A percentile compares a stretch with the other conserved stretches of the same genome.
Evolutionary conservation across 1,284 basidiomycete species (phyloP).

Genomic region (Leccinum pallidistipes): DNA sequence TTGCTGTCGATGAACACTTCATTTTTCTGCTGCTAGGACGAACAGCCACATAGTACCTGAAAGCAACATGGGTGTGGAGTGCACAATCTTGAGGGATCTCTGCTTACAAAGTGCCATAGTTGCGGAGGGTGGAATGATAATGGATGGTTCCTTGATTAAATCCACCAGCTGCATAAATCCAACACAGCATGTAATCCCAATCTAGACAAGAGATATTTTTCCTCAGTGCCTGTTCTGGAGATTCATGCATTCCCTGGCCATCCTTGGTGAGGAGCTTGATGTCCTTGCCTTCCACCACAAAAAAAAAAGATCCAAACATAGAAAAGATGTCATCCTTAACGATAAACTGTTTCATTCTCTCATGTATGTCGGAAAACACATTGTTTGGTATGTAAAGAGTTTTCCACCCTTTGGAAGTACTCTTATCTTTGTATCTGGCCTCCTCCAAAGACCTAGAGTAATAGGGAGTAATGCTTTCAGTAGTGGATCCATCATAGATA

Average conservation of each 20-base stretch:
- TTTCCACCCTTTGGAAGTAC: neutral
- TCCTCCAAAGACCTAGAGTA: slow-evolving; percentile 1
- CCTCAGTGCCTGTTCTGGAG: neutral
- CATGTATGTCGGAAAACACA: neutral
- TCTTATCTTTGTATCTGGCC: slow-evolving; percentile 1
- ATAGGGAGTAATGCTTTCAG: neutral
- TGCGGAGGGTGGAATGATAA: neutral
- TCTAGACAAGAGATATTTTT: slow-evolving; percentile 2
- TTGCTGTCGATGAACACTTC: slow-evolving; percentile 5
- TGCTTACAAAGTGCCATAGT: neutral
- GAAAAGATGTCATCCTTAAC: neutral
- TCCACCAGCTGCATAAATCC: neutral
- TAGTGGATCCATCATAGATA: neutral
- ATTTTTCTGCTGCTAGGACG: neutral
- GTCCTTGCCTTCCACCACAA: slow-evolving; percentile 10
- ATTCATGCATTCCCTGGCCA: neutral
- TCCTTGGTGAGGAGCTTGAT: slow-evolving; percentile 21
- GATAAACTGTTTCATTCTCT: neutral
- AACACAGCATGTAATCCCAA: slow-evolving; percentile 19
- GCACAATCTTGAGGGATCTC: neutral
- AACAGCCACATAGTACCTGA: slow-evolving; percentile 9
- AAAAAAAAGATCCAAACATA: slow-evolving; percentile 23
- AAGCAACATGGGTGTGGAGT: slow-evolving; percentile 9
- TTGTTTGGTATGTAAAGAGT: neutral
- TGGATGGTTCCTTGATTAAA: neutral